Conservation (phyloP, 148 eudicot genomes). For the Camellia japonica region DNA sequence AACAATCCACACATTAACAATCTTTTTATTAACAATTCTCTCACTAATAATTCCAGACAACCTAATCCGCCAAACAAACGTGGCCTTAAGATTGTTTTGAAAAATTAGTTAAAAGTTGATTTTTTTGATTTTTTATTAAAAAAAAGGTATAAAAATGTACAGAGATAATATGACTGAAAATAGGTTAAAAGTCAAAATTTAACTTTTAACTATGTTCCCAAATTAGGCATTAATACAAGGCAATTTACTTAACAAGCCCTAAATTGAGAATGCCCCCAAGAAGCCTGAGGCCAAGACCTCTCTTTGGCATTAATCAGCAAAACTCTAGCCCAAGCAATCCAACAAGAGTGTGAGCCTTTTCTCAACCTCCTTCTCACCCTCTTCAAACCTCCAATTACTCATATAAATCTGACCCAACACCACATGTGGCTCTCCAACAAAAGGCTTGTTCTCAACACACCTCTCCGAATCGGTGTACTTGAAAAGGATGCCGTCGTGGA, state of each 20-base stretch:
- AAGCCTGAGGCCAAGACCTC: slow-evolving; percentile 68
- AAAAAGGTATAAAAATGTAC: no score
- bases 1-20: no score
- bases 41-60: no score
- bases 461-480: slow-evolving; percentile 55
- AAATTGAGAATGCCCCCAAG: slow-evolving; percentile 92
- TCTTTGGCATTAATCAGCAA: slow-evolving; percentile 78
- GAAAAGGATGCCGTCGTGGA: slow-evolving; percentile 69
- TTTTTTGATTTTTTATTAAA: no score
- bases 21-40: no score
- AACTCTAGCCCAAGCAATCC: slow-evolving; percentile 94
- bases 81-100: no score
- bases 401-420: slow-evolving; percentile 71
- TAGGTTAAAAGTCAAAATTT: no score
- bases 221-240: no score
- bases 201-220: no score
- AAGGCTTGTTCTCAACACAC: slow-evolving; percentile 67
- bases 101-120: no score
- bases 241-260: slow-evolving; percentile 61
- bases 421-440: slow-evolving; percentile 81
- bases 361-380: slow-evolving; percentile 55
- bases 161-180: no score
- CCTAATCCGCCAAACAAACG: no score
- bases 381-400: slow-evolving; percentile 64
- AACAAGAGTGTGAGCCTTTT: slow-evolving; percentile 57